These are phyloP conservation scores for Eutrema yunnanense DNA, from an alignment of 345 rosid species.

Conservation along the genomic window DNA sequence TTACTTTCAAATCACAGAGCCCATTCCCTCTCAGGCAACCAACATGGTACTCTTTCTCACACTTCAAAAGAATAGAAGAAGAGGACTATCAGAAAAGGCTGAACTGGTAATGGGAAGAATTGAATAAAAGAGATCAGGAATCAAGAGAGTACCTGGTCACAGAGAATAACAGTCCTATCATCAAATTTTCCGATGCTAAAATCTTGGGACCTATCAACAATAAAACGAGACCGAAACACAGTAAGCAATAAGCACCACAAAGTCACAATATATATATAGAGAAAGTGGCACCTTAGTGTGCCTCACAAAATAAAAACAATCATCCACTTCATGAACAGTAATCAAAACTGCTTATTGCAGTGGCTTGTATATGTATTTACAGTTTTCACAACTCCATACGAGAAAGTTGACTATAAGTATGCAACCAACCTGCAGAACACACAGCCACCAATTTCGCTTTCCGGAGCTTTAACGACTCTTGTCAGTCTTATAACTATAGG, in stretches of 20 bases:
- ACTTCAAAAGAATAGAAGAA: constrained; percentile 40
- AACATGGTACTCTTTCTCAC: constrained; percentile 95
- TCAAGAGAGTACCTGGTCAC: constrained; percentile 80
- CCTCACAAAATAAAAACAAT: background rate
- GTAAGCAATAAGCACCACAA: background rate
- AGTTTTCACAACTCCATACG: background rate
- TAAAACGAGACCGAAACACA: background rate
- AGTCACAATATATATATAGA: background rate
- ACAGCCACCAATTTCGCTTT: constrained; percentile 88
- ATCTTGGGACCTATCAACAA: constrained; percentile 59
- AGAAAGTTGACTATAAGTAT: background rate
- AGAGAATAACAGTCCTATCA: constrained; percentile 81
- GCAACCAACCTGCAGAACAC: constrained; percentile 78
- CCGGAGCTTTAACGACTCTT: constrained; percentile 68
- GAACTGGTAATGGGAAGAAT: background rate
- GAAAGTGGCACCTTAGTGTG: background rate
- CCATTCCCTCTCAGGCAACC: constrained; percentile 82
- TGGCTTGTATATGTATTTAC: background rate
- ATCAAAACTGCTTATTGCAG: background rate
- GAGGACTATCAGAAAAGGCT: constrained; percentile 16
- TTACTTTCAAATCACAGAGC: constrained; percentile 73
- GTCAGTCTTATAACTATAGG: constrained; percentile 55
- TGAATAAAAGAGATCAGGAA: constrained; percentile 7
- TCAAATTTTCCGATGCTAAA: constrained; percentile 63
- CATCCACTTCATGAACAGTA: background rate